A percentile compares a stretch with the other conserved stretches of the same genome.
These are phyloP conservation scores for Alternaria sp. DNA, from an alignment of 2,329 filamentous ascomycete genomes.

Conservation along the genomic window DNA sequence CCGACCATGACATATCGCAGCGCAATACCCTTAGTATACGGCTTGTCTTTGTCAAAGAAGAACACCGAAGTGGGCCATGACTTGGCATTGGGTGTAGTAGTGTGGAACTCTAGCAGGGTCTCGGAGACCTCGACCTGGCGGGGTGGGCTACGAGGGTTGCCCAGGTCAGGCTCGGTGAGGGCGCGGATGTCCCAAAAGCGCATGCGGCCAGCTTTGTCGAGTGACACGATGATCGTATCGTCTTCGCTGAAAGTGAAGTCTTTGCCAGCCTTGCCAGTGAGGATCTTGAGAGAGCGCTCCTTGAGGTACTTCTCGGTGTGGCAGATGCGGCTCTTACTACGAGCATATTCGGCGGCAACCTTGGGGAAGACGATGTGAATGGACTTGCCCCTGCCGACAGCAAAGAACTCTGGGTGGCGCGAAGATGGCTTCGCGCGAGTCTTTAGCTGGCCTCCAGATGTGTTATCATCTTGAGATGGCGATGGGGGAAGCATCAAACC, in stretches of 20 bases:
- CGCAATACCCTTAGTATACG: constrained; percentile 88
- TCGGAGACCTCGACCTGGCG: constrained; percentile 79
- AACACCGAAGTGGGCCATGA: constrained; percentile 96
- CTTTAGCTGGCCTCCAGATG: constrained; percentile 91
- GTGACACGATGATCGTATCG: constrained; percentile 89
- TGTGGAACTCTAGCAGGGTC: constrained; percentile 85
- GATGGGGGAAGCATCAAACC: constrained; percentile 91
- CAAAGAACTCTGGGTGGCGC: constrained; percentile 91
- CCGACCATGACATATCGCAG: constrained; percentile 96
- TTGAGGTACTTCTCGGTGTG: constrained; percentile 88
- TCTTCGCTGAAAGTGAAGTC: constrained; percentile 98
- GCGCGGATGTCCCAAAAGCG: constrained; percentile 98
- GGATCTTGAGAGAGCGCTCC: constrained; percentile 90
- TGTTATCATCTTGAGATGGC: constrained; percentile 85
- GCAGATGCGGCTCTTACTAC: constrained; percentile 67
- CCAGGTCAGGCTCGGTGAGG: constrained; percentile 65
- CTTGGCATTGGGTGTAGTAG: constrained; percentile 88
- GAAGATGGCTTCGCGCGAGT: constrained; percentile 92
- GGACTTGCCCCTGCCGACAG: constrained; percentile 92
- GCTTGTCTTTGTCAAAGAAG: constrained; percentile 94
- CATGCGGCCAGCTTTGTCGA: constrained; percentile 95
- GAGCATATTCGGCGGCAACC: constrained; percentile 63
- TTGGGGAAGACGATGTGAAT: constrained; percentile 84
- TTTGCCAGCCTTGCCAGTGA: constrained; percentile 97
- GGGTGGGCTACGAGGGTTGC: constrained; percentile 54